Evolutionary conservation across 495 filamentous ascomycete genomes (phyloP).

Genomic region (Xylaria curta): DNA sequence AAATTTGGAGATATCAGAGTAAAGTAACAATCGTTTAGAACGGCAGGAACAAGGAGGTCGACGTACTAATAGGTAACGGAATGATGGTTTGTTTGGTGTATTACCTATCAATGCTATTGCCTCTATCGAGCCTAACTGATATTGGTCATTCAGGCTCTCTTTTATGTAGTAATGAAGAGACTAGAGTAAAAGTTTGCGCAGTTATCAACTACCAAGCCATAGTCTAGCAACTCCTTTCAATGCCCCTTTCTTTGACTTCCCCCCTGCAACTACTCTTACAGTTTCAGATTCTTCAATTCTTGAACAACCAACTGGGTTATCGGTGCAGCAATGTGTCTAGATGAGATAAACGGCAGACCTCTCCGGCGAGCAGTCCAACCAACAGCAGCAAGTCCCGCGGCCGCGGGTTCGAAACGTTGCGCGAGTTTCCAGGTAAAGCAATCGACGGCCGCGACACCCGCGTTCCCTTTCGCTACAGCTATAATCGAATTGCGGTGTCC

Average conservation of each 20-base stretch:
- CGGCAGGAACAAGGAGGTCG: no score
- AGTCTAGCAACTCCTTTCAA: neutral
- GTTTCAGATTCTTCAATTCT: constrained; percentile 5
- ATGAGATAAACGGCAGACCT: constrained; percentile 16
- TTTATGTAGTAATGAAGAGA: neutral
- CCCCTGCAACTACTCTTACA: neutral
- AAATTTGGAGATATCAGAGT: no score
- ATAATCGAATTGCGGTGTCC: constrained; percentile 22
- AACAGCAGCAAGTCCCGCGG: neutral
- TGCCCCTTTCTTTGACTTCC: neutral
- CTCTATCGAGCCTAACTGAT: neutral
- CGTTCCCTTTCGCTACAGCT: neutral
- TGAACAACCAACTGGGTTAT: neutral
- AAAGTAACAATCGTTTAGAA: no score
- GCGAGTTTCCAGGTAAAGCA: constrained; percentile 21
- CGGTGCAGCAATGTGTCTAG: neutral
- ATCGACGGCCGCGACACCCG: constrained; percentile 18
- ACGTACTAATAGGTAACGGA: no score
- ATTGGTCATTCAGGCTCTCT: neutral
- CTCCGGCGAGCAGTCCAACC: constrained; percentile 16
- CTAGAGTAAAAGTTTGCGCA: neutral
- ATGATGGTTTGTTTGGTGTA: no score
- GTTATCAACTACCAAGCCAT: neutral
- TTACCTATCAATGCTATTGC: neutral
- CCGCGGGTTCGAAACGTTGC: constrained; percentile 13